Conservation (phyloP, 2,329 filamentous ascomycete genomes). For the Pseudogymnoascus verrucosus region DNA sequence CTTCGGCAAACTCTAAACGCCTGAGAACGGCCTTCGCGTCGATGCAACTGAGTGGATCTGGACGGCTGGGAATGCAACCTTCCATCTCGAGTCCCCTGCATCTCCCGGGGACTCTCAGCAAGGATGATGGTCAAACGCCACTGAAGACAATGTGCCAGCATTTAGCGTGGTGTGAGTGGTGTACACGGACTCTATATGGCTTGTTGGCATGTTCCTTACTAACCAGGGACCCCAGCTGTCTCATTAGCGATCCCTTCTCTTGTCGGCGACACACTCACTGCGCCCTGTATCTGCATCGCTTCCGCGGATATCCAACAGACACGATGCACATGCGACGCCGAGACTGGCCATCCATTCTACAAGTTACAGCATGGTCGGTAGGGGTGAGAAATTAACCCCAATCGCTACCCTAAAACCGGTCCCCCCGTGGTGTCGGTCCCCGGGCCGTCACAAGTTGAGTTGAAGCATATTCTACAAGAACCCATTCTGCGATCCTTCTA, state of each 20-base stretch:
- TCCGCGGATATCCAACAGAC: not conserved
- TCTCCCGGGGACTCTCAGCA: too few relatives aligned
- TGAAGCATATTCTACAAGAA: not conserved
- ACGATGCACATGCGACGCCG: constrained; percentile 1
- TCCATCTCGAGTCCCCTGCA: not conserved
- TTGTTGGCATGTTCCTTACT: not conserved
- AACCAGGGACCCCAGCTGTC: not conserved
- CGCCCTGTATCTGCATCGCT: not conserved
- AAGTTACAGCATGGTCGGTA: not conserved
- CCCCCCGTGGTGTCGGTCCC: not conserved
- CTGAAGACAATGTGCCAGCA: not conserved
- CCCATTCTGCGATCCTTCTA: not conserved
- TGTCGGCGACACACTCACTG: not conserved
- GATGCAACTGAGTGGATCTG: not conserved
- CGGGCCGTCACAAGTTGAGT: not conserved
- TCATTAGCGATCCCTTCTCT: not conserved
- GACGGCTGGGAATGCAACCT: too few relatives aligned
- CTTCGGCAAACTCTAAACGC: not conserved
- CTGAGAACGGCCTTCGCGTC: not conserved
- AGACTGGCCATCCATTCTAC: not conserved
- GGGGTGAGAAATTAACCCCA: not conserved
- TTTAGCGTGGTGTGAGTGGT: not conserved
- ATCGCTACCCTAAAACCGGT: not conserved
- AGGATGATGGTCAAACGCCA: constrained; percentile 12
- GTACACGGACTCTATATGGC: not conserved